Conservation (phyloP, 257 asterid species). For the Solanum raphanifolium region DNA sequence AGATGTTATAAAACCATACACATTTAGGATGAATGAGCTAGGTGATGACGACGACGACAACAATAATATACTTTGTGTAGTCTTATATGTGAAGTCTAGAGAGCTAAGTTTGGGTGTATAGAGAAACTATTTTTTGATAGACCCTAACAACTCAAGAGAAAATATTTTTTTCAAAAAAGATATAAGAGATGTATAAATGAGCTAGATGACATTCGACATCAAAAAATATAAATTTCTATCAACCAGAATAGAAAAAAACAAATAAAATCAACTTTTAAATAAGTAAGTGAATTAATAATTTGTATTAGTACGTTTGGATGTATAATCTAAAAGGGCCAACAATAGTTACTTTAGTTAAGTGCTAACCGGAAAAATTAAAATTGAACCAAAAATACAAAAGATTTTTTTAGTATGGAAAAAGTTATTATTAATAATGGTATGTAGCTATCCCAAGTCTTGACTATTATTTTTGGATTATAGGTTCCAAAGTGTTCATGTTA, state of each 20-base stretch:
- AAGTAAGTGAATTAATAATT: background rate
- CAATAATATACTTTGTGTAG: background rate
- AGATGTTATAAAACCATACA: background rate
- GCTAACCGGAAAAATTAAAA: background rate
- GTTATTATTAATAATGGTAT: background rate
- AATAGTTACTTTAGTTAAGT: background rate
- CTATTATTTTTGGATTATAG: background rate
- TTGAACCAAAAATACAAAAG: background rate
- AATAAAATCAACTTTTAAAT: background rate
- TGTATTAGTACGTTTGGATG: background rate
- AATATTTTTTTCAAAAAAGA: background rate
- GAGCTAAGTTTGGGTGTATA: background rate
- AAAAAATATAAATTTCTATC: background rate
- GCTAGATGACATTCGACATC: background rate
- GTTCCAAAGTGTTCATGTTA: background rate
- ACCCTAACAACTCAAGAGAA: background rate
- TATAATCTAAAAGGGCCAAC: no score
- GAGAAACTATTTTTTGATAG: background rate
- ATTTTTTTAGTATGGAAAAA: background rate
- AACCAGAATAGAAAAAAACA: background rate
- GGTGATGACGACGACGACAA: background rate
- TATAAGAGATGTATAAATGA: background rate
- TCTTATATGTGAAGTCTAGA: background rate
- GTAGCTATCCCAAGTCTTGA: background rate
- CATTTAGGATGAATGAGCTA: background rate